phyloP scores from a whole-genome alignment of 2,329 filamentous ascomycete species.

The Ceratocystis eucalypticola region DNA sequence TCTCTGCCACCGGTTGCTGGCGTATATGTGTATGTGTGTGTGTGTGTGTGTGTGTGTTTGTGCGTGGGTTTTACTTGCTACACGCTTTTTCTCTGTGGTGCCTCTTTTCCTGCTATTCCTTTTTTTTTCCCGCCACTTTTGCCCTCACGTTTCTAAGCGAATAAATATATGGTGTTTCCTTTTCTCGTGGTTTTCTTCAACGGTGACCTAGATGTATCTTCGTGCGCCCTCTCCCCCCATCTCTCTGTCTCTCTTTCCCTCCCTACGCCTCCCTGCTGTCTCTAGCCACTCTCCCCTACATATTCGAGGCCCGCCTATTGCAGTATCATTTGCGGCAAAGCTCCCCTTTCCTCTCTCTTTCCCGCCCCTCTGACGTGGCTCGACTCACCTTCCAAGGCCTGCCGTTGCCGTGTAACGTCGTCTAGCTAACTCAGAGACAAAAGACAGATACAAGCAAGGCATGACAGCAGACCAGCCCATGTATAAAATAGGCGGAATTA shows the following conservation, averaged over 20 bases:
- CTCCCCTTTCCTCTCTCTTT: neutral
- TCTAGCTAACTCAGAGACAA: neutral
- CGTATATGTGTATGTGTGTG: neutral
- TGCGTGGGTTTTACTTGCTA: neutral
- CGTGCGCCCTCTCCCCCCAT: neutral
- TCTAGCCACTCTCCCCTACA: too few species aligned
- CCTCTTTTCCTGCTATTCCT: neutral
- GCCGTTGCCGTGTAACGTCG: neutral
- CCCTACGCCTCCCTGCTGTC: too few species aligned
- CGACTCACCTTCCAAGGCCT: constrained; percentile 1
- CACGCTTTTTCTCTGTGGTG: neutral
- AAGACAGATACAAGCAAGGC: neutral
- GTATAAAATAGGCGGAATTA: too few species aligned
- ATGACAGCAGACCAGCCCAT: neutral
- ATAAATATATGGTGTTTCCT: constrained; percentile 8
- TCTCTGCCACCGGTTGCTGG: neutral
- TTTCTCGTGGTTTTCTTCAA: constrained; percentile 4
- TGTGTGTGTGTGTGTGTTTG: neutral
- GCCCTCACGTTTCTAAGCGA: neutral
- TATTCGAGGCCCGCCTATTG: neutral
- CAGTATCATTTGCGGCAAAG: neutral
- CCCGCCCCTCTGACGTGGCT: constrained; percentile 1
- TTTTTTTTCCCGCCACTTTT: neutral
- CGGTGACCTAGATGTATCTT: neutral
- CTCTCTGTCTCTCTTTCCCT: neutral